A percentile compares a stretch with the other conserved stretches of the same genome.
These are phyloP conservation scores for Hyparrhenia diplandra DNA, from an alignment of 176 grass and related monocot species.

Conservation along the genomic window DNA sequence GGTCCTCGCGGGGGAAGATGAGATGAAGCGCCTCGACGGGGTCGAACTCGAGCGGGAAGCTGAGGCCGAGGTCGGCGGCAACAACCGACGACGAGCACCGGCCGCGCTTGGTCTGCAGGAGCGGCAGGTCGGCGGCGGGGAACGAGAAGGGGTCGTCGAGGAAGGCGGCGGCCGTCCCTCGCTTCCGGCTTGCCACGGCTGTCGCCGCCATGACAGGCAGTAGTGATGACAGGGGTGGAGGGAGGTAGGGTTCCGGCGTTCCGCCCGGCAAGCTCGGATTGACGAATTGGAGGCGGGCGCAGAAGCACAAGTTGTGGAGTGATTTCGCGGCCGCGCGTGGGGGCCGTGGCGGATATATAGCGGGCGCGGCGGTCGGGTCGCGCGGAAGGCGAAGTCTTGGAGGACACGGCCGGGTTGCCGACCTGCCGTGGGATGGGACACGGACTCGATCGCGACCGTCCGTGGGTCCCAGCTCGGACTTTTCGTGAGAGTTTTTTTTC, in stretches of 20 bases:
- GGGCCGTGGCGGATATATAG: not conserved
- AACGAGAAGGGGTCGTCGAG: not conserved
- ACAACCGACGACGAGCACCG: constrained; percentile 8
- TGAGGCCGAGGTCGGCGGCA: constrained; percentile 21
- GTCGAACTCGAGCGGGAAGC: constrained; percentile 26
- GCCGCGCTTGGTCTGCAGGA: constrained; percentile 12
- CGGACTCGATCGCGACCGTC: constrained; percentile 3
- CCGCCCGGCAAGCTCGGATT: not conserved
- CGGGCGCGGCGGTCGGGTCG: no score
- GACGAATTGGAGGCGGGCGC: not conserved
- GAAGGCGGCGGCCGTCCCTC: not conserved
- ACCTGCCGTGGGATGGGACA: constrained; percentile 6
- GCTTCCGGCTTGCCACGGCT: constrained; percentile 20
- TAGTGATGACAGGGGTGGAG: no score
- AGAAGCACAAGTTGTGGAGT: not conserved
- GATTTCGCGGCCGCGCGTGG: not conserved
- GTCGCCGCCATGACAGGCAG: constrained; percentile 29
- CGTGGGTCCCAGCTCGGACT: not conserved
- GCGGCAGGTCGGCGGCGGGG: not conserved
- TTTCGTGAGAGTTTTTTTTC: no score
- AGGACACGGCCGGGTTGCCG: not conserved
- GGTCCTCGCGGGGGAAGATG: constrained; percentile 36
- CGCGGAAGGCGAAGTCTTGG: constrained; percentile 1
- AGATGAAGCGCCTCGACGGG: constrained; percentile 32
- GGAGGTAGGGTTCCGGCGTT: not conserved